Base-by-base conservation (phyloP, 2,329 filamentous ascomycete species). In the Teratosphaeria zuluensis region DNA sequence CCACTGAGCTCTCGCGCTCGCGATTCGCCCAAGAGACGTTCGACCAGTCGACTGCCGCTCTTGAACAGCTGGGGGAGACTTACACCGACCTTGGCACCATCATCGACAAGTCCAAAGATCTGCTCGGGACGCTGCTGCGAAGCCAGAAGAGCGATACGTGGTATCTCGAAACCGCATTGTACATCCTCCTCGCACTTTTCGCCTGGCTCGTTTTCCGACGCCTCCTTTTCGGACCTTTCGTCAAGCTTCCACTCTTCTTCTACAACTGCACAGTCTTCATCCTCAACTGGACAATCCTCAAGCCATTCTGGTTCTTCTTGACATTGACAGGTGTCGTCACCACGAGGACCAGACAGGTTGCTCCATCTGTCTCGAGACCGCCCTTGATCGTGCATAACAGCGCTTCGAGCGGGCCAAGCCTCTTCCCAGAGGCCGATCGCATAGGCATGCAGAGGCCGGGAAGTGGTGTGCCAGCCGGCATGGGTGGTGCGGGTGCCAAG, bases 81-180 rank as follows among this genome's bases (percentile, higher is more conserved):
- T 99, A 99, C 75, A 84, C 80, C 21, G 84, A 85, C 55, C 82
- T 97, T 4, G 90, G 92, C 66, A 83, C 83, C 12, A 81, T 96
- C 69, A 80, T 99, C 42, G 80, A 83, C 2, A 88, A 83, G 58
- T 92, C 89, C 53, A 82, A 84, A 63, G 86, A 85, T 58, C 78
- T 99, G 19, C 82, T 96, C 7, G 84, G 84, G 6, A 90, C 89
- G 19, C 78, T 99, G 53, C 77, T 97, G 53, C 84, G 84, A 61
- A 94, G 89, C 63, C 90, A 95, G 71, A 99, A 99, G 80, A 94
- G 88, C 64, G 94, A 99, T 71, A 96, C 92, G 2, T 99, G 94
- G 94, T 99, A 99, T 72, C 82, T 99, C 35, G 88, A 94, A 74
- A 95, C 89, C 42, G 85, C 92, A 1, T 85, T 97, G 64, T 95